phyloP scores from a whole-genome alignment of 306 rosid genomes.

The Acacia crassicarpa region DNA sequence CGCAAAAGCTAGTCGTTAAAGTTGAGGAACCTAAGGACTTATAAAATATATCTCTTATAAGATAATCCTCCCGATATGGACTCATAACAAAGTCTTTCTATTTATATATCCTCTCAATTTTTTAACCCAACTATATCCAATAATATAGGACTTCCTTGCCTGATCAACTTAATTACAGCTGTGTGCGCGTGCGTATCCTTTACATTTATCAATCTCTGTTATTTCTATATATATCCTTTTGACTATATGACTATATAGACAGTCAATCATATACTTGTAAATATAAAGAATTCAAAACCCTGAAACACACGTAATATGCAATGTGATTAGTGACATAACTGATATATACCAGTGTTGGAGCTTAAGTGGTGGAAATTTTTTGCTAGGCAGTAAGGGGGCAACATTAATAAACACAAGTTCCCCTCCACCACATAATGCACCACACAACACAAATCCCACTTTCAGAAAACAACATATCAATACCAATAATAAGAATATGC shows the following conservation, averaged over 20 bases:
- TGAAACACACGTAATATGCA: conserved; percentile 17
- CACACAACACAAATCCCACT: not conserved
- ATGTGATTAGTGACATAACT: not conserved
- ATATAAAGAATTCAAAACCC: not conserved
- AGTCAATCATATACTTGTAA: not conserved
- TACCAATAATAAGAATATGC: not conserved
- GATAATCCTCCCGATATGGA: no score
- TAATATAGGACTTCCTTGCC: not conserved
- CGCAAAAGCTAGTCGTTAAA: no score
- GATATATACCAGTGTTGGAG: conserved; percentile 29
- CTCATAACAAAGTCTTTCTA: not conserved
- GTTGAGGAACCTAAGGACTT: no score
- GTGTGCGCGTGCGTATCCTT: no score
- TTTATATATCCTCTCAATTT: not conserved
- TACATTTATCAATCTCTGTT: not conserved
- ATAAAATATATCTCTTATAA: no score
- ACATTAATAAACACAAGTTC: conserved; percentile 45
- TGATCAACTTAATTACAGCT: no score
- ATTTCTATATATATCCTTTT: not conserved
- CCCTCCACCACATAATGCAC: conserved; percentile 19
- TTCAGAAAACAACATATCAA: not conserved
- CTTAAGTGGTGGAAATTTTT: conserved; percentile 37
- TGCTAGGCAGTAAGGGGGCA: conserved; percentile 53
- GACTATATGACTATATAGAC: not conserved
- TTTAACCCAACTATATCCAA: not conserved